phyloP scores from a whole-genome alignment of 495 filamentous ascomycete genomes.

The Lophium mytilinum region DNA sequence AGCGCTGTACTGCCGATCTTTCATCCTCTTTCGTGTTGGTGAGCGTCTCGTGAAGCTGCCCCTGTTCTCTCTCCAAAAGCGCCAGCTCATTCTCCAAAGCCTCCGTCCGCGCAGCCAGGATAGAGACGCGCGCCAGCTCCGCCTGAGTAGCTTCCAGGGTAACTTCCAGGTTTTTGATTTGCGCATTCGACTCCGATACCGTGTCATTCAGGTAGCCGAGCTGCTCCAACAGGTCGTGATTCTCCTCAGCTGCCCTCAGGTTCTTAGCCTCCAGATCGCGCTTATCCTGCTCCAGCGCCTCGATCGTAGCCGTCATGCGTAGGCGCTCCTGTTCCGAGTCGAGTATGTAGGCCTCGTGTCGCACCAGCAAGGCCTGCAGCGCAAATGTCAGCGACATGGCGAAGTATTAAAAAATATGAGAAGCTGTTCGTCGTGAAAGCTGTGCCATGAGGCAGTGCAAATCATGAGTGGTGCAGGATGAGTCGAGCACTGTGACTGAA shows the following conservation, averaged over 20 bases:
- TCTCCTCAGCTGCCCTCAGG: constrained; percentile 66
- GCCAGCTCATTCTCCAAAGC: constrained; percentile 70
- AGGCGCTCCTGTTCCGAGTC: constrained; percentile 77
- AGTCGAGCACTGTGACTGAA: neutral
- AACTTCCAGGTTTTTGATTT: constrained; percentile 60
- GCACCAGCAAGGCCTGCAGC: constrained; percentile 77
- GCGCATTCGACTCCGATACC: constrained; percentile 65
- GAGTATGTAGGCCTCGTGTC: constrained; percentile 87
- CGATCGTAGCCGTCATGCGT: constrained; percentile 60
- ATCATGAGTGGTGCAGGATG: neutral
- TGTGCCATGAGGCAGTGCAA: neutral
- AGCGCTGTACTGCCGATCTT: constrained; percentile 66
- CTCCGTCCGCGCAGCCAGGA: constrained; percentile 62
- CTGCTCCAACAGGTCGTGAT: constrained; percentile 66
- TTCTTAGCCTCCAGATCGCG: constrained; percentile 64
- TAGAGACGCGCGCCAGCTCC: constrained; percentile 65
- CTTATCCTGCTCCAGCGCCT: constrained; percentile 70
- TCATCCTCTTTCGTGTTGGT: constrained; percentile 59
- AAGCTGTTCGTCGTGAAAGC: neutral
- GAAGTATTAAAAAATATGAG: neutral
- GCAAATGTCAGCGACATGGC: constrained; percentile 55
- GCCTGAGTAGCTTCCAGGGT: constrained; percentile 66
- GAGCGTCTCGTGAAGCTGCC: constrained; percentile 57
- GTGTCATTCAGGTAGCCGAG: constrained; percentile 72
- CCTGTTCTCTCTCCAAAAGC: constrained; percentile 73